Evolutionary conservation across 2,329 filamentous ascomycete species (phyloP), one percentile per base, ranked within the genome.

Genomic region (Botrytis medusae): DNA sequence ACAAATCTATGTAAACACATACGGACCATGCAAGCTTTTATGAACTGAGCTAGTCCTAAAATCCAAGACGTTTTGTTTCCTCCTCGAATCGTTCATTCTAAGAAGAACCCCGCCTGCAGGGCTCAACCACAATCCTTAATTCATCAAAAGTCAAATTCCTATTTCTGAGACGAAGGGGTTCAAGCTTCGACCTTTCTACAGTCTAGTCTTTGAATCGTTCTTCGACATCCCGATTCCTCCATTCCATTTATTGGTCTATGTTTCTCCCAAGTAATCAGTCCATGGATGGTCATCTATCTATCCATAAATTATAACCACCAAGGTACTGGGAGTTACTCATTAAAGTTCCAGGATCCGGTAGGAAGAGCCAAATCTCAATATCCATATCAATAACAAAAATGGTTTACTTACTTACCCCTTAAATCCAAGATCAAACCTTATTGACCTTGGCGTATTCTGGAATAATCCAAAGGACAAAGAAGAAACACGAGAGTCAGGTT

Each of bases 61-160:
- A 40, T 63, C 18, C 2, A 42, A 42, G 37, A 63, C 61, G 37
- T 18, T 44, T 63, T 29, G 37, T 63, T 63, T 29, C 37, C 37
- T 29, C n/a, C 25, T 62, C 37, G 60, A n/a, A 62, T 62, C 34
- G 60, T 42, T n/a, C 61, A 29, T 44, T 44, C 25, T 42, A 29
- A 63, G 29, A 42, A 34, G 25, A 51, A 18, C 32, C 64, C 64
- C 46, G 25, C 44, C 32, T 67, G 64, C 64, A 67, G 34, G 64
- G 46, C 63, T 67, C 46, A 54, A 54, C 16, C 46, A 54, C 10
- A 40, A 40, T 20, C 46, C 46, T 67, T 22, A 22, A 54, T 37
- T 54, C 8, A 54, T n/a, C 29, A 37, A 18, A 18, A 51, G 44
- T 37, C 44, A 51, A 51, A 67, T 51, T 34, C 20, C 22, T 9